Base-by-base conservation (phyloP, 192 early-diverging fungal species). In the Coemansia sp. region DNA sequence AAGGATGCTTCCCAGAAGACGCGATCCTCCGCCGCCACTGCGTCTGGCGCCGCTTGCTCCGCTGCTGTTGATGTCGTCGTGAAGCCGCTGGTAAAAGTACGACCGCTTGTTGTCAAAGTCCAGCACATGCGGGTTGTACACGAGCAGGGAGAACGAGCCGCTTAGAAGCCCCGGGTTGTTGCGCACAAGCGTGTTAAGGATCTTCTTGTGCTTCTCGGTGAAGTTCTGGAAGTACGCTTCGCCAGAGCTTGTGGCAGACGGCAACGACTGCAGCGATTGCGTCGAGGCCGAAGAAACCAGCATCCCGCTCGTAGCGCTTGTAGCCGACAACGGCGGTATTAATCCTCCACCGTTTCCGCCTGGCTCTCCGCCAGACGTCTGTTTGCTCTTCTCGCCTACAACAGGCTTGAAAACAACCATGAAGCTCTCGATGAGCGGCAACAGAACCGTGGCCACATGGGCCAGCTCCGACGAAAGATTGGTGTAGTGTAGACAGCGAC, bases 71-170 rank as follows among this genome's bases (percentile, higher is more conserved):
- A 81, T 83, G 49, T 93, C 89, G 76, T 97, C 95, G 76, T 96
- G 95, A 56, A 99, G 84, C 62, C 96, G 94, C 74, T 95, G 95
- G 63, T 87, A 90, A 75, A 99, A 99, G 85, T 96, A 99, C 67
- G 95, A 95, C 21, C 96, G 88, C 84, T 99, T 99, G 86, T 98
- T 99, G 85, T 99, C 97, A 83, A 99, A 99, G 68, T 99, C 96
- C 47, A 99, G 84, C 67, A 98, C 93, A 71, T 96, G 97, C 55
- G 96, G 94, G 71, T 97, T 98, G 63, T 92, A 92, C n/a, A 99
- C 94, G 55, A 99, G 80, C 47, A 99, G 77, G 21, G 95, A 92
- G 77, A 99, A 99, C 8, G 97, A 98, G 5, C 96, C 96, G 71
- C 91, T 95, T 91, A 99, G 93, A 43, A 99, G 68, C 0, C 91